These are phyloP conservation scores for Fusarium secorum DNA, from an alignment of 2,329 filamentous ascomycete species.

Conservation along the genomic window DNA sequence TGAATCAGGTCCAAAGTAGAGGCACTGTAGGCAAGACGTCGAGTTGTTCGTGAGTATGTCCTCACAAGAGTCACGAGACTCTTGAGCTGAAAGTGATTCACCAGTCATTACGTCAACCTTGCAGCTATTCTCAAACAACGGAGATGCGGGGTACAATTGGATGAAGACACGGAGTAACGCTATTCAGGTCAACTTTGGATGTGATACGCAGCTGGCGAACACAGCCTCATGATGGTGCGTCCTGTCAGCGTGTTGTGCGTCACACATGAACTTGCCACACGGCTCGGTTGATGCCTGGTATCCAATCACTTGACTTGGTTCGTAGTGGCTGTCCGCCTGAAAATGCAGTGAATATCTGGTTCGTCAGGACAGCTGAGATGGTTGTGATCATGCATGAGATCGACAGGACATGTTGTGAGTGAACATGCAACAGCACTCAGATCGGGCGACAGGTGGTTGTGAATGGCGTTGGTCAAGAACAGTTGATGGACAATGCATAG, in stretches of 20 bases:
- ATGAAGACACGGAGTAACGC: neutral
- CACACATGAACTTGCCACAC: conserved; percentile 17
- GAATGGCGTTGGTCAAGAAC: neutral
- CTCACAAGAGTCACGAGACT: neutral
- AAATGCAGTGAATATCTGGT: conserved; percentile 12
- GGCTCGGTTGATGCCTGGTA: neutral
- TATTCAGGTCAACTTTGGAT: conserved; percentile 1
- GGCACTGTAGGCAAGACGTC: neutral
- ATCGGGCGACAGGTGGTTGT: neutral
- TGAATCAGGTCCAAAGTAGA: conserved; percentile 21
- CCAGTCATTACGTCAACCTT: conserved; percentile 13
- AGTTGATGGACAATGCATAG: neutral
- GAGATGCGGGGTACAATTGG: neutral
- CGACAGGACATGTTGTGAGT: neutral
- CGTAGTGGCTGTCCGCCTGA: neutral
- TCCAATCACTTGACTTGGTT: conserved; percentile 25
- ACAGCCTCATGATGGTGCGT: neutral
- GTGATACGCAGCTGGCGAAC: conserved; percentile 10
- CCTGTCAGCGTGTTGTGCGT: conserved; percentile 12
- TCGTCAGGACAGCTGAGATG: neutral
- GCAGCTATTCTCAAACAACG: neutral
- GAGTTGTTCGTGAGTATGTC: conserved; percentile 7
- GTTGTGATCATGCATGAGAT: conserved; percentile 3
- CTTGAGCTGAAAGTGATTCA: conserved; percentile 24
- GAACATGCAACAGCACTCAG: neutral